Percentiles rank a stretch among this genome's conserved stretches.
Evolutionary conservation across 2,329 filamentous ascomycete species (phyloP).

Genomic region (Colletotrichum paranaense): DNA sequence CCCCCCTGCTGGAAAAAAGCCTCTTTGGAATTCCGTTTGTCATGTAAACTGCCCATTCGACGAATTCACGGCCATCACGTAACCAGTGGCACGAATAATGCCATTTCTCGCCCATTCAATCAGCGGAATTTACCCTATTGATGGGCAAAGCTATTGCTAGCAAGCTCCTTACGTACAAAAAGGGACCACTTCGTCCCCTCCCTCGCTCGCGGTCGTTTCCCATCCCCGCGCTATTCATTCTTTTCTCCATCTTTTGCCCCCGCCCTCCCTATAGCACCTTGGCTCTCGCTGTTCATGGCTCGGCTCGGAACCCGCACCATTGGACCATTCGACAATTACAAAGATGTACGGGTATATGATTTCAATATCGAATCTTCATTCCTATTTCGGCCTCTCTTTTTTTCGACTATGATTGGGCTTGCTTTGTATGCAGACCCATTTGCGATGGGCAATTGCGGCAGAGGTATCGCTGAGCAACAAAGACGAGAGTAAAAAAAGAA

Average conservation of each 20-base stretch:
- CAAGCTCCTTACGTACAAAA: background rate
- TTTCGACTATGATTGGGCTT: background rate
- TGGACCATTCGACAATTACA: background rate
- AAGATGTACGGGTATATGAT: background rate
- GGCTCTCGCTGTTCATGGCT: background rate
- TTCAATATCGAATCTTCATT: background rate
- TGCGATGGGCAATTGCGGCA: constrained; percentile 8
- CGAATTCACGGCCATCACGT: constrained; percentile 25
- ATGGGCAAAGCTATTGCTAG: background rate
- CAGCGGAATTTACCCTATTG: background rate
- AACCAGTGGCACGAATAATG: constrained; percentile 32
- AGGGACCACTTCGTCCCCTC: background rate
- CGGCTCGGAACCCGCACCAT: background rate
- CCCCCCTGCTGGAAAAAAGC: background rate
- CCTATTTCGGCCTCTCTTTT: background rate
- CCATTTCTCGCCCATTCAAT: background rate
- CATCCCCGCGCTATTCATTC: background rate
- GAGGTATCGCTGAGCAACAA: constrained; percentile 30
- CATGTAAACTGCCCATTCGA: constrained; percentile 36
- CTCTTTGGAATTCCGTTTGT: constrained; percentile 32
- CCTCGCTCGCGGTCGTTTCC: background rate
- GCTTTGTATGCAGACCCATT: background rate
- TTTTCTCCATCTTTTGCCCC: background rate
- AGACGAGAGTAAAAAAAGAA: background rate
- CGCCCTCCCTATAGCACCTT: background rate